Evolutionary conservation across 2,329 filamentous ascomycete species (phyloP).

Genomic region (Grosmannia serpens): DNA sequence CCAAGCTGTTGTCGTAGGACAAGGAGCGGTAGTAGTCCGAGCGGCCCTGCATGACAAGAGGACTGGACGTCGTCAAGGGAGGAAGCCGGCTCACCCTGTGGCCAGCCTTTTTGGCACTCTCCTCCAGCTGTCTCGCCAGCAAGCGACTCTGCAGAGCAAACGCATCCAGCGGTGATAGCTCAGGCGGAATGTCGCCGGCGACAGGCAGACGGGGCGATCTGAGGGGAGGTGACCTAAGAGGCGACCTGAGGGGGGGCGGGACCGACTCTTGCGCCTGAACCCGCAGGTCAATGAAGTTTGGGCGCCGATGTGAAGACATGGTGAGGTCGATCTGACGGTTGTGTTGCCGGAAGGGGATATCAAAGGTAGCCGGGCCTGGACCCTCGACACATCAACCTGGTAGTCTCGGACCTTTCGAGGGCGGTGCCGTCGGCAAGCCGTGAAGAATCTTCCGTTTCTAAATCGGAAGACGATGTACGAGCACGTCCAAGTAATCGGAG

Average conservation of each 20-base stretch:
- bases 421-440: not conserved
- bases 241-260: constrained; percentile 53
- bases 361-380: not conserved
- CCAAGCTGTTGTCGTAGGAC: constrained; percentile 49
- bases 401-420: not conserved
- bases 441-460: not conserved
- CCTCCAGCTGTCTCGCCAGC: constrained; percentile 76
- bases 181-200: constrained; percentile 73
- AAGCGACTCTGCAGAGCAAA: constrained; percentile 86
- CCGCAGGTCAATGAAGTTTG: constrained; percentile 48
- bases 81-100: constrained; percentile 76
- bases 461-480: not conserved
- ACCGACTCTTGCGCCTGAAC: constrained; percentile 43
- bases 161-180: constrained; percentile 87
- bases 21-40: constrained; percentile 72
- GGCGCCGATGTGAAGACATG: constrained; percentile 24
- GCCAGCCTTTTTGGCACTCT: constrained; percentile 60
- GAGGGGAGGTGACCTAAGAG: constrained; percentile 43
- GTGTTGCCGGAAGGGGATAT: not conserved
- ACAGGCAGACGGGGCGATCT: constrained; percentile 66
- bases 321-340: not conserved
- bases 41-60: constrained; percentile 61
- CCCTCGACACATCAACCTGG: not conserved
- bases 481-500: not conserved
- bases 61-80: constrained; percentile 70